Conservation (phyloP, 2,329 filamentous ascomycete species). For the Cordyceps farinosa region DNA sequence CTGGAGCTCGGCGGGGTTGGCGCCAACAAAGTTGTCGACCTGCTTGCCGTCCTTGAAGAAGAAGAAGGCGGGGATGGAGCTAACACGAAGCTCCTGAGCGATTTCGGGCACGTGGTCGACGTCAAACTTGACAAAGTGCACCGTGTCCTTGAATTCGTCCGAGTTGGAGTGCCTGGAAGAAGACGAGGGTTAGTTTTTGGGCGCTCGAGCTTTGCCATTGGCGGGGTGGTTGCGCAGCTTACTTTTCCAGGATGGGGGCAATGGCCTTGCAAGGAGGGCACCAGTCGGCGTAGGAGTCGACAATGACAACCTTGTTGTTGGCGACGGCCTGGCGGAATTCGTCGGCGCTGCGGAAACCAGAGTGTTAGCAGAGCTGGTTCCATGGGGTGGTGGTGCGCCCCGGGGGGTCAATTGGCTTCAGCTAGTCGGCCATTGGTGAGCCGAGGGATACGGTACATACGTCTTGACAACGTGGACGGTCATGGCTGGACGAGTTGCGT, state of each 20-base stretch:
- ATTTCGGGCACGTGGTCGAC: conserved; percentile 78
- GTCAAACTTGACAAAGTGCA: conserved; percentile 85
- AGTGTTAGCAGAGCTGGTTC: not conserved
- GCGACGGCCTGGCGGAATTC: conserved; percentile 20
- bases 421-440: not conserved
- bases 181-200: not conserved
- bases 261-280: conserved; percentile 95
- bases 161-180: conserved; percentile 26
- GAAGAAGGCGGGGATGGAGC: conserved; percentile 90
- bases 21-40: conserved; percentile 71
- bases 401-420: not conserved
- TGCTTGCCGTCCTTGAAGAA: conserved; percentile 78
- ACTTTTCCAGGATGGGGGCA: conserved; percentile 60
- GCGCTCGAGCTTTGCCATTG: not conserved
- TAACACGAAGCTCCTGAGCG: conserved; percentile 71
- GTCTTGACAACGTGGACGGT: conserved; percentile 18
- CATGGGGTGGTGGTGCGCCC: not conserved
- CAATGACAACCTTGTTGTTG: conserved; percentile 60
- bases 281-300: conserved; percentile 89
- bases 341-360: conserved; percentile 5
- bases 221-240: conserved; percentile 19
- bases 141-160: conserved; percentile 51
- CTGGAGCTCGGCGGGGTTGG: conserved; percentile 68
- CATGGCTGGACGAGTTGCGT: conserved; percentile 17
- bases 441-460: conserved; percentile 5